Evolutionary conservation across 768 basidiomycete genomes (phyloP), one percentile per base, ranked within the genome.

Genomic region (Paxillus involutus): DNA sequence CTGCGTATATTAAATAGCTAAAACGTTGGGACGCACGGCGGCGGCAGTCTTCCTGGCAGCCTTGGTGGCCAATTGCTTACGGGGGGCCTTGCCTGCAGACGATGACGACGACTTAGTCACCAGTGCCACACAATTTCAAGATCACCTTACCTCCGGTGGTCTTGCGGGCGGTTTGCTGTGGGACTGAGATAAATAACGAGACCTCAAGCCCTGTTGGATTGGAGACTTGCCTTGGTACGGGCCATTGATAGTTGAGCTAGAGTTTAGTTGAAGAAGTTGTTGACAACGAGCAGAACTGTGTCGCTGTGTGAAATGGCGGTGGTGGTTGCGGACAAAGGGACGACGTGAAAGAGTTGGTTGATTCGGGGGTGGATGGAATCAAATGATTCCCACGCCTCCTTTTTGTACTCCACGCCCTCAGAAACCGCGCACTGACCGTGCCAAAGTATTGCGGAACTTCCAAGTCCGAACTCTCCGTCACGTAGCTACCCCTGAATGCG

Each of bases 81-180:
- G 88, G 55, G 91, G 91, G 49, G 90, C 90, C 73, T 91, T 91
- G 69, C 89, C 89, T 89, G 64, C 12, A 63, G 44, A 58, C 59
- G 53, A 55, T 57, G 32, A 55, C 58, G 32, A 55, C 58, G 32
- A 64, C 59, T 61, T 35, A 33, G 67, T 61, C 59, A 60, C 55
- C 57, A 53, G 52, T 52, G 59, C 53, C 44, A 56, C 56, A 59
- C 55, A 29, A 52, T 57, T 33, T 14, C 3, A 45, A 11, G 59
- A 59, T 54, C 62, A 55, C 76, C 83, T 63, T 64, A 86, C 94
- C 94, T 89, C 96, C 96, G 60, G 96, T 97, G 53, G 95, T 97
- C 82, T 98, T 97, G 77, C 95, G 93, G 70, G 95, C 95, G 71
- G 94, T 97, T 94, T 97, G 95, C 94, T 94, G 46, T 19, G 55